Conservation (phyloP, 257 asterid species). For the Petrea volubilis region DNA sequence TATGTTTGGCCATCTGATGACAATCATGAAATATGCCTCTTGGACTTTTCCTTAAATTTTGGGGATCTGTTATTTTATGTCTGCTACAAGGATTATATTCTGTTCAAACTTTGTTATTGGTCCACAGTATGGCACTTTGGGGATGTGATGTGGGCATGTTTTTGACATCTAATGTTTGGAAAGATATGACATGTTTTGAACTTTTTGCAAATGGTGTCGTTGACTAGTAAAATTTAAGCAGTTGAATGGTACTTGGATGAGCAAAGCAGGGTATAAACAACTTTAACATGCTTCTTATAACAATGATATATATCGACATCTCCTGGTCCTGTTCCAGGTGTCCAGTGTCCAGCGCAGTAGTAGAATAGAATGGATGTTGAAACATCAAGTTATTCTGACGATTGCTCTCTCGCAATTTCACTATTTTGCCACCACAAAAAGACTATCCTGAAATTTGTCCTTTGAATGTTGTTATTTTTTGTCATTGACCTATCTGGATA, state of each 20-base stretch:
- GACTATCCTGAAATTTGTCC: conserved; percentile 4
- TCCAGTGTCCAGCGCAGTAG: not conserved
- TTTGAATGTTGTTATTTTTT: not conserved
- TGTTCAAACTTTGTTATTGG: not conserved
- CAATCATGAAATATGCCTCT: not conserved
- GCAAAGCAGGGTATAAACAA: not conserved
- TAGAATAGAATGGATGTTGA: not conserved
- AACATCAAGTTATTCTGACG: not conserved
- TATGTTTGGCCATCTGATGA: not conserved
- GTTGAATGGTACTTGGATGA: not conserved
- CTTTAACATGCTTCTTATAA: conserved; percentile 8
- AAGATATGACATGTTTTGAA: not conserved
- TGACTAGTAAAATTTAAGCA: not conserved
- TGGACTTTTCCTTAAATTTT: not conserved
- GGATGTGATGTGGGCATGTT: not conserved
- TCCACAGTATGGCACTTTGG: not conserved
- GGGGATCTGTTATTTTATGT: not conserved
- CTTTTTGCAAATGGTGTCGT: not conserved
- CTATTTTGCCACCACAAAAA: conserved; percentile 8
- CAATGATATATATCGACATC: not conserved
- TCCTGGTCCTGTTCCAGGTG: not conserved
- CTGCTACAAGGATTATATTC: not conserved
- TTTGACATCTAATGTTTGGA: not conserved
- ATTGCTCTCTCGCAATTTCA: not conserved
- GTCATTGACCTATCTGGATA: conserved; percentile 23